Conservation (phyloP, 2,329 filamentous ascomycete genomes). For the Aspergillus ochraceus region DNA sequence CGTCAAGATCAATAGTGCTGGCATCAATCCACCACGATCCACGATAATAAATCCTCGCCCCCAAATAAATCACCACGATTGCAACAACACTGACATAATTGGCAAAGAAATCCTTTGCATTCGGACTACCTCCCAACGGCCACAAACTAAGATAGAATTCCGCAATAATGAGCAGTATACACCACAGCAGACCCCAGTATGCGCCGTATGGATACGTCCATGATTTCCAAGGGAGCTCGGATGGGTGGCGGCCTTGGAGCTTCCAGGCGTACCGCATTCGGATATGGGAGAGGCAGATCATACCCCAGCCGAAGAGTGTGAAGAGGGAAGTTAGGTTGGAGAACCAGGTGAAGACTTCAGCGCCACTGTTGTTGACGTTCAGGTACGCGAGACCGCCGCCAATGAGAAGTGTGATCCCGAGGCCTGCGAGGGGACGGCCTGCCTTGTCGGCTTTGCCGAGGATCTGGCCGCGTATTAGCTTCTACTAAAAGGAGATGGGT, state of each 20-base stretch:
- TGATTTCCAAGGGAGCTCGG: conserved; percentile 45
- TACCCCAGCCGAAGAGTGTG: conserved; percentile 47
- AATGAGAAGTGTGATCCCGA: conserved; percentile 67
- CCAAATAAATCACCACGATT: conserved; percentile 44
- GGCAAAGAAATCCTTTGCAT: conserved; percentile 48
- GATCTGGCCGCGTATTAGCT: conserved; percentile 12
- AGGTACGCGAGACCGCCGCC: conserved; percentile 57
- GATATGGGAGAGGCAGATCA: conserved; percentile 47
- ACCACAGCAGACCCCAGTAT: conserved; percentile 48
- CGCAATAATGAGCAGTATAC: conserved; percentile 46
- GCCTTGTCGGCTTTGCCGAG: conserved; percentile 34
- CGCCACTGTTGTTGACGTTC: conserved; percentile 44
- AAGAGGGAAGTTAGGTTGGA: conserved; percentile 49
- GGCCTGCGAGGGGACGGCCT: conserved; percentile 47
- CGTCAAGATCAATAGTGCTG: conserved; percentile 37
- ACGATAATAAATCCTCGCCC: conserved; percentile 42
- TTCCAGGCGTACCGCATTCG: conserved; percentile 47
- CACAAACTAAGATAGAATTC: conserved; percentile 52
- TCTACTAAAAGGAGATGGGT: background rate
- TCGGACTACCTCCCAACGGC: conserved; percentile 38
- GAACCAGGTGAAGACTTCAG: conserved; percentile 50
- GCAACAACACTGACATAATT: conserved; percentile 48
- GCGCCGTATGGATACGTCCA: conserved; percentile 48
- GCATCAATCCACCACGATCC: conserved; percentile 38
- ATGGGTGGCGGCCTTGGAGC: conserved; percentile 36